A percentile compares a stretch with the other conserved stretches of the same genome.
These are phyloP conservation scores for Candida hungchunana DNA, from an alignment of 805 yeast species.

Conservation along the genomic window DNA sequence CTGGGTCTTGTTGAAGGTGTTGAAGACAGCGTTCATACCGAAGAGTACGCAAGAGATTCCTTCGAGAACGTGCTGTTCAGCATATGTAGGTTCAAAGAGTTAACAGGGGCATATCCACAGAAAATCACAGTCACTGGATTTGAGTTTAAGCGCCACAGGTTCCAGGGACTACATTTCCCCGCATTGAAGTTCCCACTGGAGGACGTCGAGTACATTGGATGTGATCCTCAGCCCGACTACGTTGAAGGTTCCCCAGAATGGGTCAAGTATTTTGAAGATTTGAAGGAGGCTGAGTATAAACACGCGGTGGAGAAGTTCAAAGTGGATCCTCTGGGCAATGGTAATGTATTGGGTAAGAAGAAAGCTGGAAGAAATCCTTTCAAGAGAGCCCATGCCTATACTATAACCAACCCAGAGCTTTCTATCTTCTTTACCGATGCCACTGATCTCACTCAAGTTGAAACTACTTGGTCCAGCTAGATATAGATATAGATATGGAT, in stretches of 20 bases:
- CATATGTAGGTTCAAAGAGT: conserved; percentile 47
- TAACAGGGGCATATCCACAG: conserved; percentile 43
- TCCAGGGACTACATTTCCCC: conserved; percentile 48
- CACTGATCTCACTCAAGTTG: too few relatives aligned
- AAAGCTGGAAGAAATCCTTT: conserved; percentile 56
- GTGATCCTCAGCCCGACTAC: conserved; percentile 47
- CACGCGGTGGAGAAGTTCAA: conserved; percentile 52
- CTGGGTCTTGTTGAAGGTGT: conserved; percentile 20
- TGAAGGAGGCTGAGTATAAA: conserved; percentile 44
- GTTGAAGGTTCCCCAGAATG: conserved; percentile 22
- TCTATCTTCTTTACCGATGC: conserved; percentile 14
- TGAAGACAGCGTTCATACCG: conserved; percentile 38
- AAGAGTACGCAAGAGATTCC: conserved; percentile 76
- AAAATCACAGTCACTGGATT: conserved; percentile 62
- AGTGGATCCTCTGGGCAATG: conserved; percentile 55
- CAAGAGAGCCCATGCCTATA: conserved; percentile 37
- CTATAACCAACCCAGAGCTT: conserved; percentile 13
- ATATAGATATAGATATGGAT: too few relatives aligned
- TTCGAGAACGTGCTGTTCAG: conserved; percentile 71
- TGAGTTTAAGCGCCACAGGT: conserved; percentile 65
- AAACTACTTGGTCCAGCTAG: too few relatives aligned
- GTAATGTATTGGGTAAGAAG: conserved; percentile 41
- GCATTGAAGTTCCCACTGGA: conserved; percentile 41
- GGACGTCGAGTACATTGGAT: conserved; percentile 48
- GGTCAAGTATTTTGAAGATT: conserved; percentile 40